Conservation (phyloP, 2,329 filamentous ascomycete species). For the Arthrobotrys entomopaga region DNA sequence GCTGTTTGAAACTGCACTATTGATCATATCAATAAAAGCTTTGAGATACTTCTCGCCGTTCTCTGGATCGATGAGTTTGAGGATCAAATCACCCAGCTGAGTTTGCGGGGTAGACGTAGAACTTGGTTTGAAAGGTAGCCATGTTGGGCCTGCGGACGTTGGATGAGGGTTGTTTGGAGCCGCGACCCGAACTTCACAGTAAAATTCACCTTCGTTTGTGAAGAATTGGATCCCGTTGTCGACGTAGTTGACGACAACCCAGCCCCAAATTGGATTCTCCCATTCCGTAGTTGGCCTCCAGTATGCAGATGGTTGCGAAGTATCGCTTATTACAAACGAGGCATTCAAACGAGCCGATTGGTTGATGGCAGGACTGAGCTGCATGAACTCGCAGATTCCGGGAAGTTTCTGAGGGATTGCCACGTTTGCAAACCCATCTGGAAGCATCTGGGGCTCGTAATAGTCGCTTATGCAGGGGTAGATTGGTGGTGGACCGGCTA, state of each 20-base stretch:
- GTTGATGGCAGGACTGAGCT: constrained; percentile 64
- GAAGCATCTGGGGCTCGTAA: constrained; percentile 59
- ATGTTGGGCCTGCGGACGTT: no score
- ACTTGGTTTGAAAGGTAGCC: no score
- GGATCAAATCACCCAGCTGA: no score
- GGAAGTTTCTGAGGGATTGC: constrained; percentile 55
- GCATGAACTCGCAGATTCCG: constrained; percentile 61
- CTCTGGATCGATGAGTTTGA: no score
- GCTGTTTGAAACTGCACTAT: constrained; percentile 57
- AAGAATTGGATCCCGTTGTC: constrained; percentile 64
- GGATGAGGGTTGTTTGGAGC: no score
- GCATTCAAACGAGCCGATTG: constrained; percentile 62
- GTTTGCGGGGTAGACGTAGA: no score
- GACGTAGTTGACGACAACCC: constrained; percentile 64
- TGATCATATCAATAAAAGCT: constrained; percentile 62
- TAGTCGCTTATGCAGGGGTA: constrained; percentile 62
- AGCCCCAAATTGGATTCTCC: constrained; percentile 64
- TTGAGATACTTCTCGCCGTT: constrained; percentile 58
- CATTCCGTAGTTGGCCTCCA: constrained; percentile 60
- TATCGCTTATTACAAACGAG: constrained; percentile 59
- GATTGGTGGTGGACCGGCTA: not conserved
- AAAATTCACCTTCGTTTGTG: constrained; percentile 63
- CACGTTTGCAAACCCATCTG: constrained; percentile 56
- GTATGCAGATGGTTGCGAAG: not conserved
- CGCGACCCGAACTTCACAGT: constrained; percentile 63